Evolutionary conservation across 768 basidiomycete species (phyloP).

Genomic region (Megacollybia marginata): DNA sequence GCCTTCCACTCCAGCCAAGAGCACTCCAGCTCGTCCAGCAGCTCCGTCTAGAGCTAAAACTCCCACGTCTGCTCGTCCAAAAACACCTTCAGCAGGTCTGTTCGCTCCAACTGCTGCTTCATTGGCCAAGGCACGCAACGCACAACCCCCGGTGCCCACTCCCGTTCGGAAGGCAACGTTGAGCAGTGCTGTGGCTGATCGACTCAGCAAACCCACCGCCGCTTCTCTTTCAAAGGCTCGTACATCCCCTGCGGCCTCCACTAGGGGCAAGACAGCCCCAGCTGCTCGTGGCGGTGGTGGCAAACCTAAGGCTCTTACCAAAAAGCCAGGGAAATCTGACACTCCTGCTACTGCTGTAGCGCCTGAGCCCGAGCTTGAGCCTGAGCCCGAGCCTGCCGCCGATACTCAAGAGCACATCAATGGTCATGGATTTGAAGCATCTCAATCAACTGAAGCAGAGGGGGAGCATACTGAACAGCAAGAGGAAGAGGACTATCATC

Average conservation of each 20-base stretch:
- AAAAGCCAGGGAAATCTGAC: background rate
- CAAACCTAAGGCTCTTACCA: conserved; percentile 1
- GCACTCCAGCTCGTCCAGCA: conserved; percentile 8
- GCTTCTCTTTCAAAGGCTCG: conserved; percentile 64
- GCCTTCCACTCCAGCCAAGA: conserved; percentile 9
- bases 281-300: conserved; percentile 8
- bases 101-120: conserved; percentile 83
- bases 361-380: background rate
- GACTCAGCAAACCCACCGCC: conserved; percentile 78
- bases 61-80: conserved; percentile 33
- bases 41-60: conserved; percentile 2
- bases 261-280: conserved; percentile 8
- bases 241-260: conserved; percentile 23
- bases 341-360: background rate
- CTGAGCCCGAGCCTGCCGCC: background rate
- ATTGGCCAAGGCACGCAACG: conserved; percentile 60
- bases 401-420: background rate
- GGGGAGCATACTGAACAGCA: conserved; percentile 3
- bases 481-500: conserved; percentile 13
- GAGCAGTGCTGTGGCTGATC: conserved; percentile 48
- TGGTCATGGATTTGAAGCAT: conserved; percentile 1
- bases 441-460: conserved; percentile 1
- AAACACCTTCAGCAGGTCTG: conserved; percentile 59
- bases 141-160: conserved; percentile 31
- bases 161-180: conserved; percentile 50